These are phyloP conservation scores for Venturia aucupariae DNA, from an alignment of 2,329 filamentous ascomycete species.

Conservation along the genomic window DNA sequence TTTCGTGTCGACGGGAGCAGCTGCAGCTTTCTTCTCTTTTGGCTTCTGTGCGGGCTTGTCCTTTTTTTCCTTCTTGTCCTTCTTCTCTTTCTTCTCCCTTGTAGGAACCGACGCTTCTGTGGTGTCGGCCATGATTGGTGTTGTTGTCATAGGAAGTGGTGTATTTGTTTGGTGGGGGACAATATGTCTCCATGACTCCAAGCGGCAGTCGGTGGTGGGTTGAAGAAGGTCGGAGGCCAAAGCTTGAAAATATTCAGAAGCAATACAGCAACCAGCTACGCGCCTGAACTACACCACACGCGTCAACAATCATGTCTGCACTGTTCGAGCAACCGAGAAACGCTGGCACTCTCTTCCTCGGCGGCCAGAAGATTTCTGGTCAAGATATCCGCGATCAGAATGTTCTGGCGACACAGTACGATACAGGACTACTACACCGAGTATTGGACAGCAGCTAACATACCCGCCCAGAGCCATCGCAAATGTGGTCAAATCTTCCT, in stretches of 20 bases:
- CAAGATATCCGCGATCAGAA: slow-evolving; percentile 96
- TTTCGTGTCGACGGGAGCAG: slow-evolving; percentile 23
- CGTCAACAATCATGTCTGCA: slow-evolving; percentile 59
- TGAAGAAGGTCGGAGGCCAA: neutral
- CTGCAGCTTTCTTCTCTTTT: slow-evolving; percentile 44
- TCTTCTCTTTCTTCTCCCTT: slow-evolving; percentile 13
- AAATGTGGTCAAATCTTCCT: slow-evolving; percentile 98
- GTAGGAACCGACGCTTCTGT: neutral
- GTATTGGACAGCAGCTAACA: neutral
- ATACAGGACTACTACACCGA: neutral
- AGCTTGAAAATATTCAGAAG: neutral
- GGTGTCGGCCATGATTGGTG: slow-evolving; percentile 5
- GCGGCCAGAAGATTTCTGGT: slow-evolving; percentile 94
- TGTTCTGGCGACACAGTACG: slow-evolving; percentile 74
- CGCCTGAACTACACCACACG: neutral
- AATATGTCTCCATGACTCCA: neutral
- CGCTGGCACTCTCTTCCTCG: slow-evolving; percentile 87
- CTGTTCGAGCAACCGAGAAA: slow-evolving; percentile 95
- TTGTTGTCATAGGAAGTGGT: neutral
- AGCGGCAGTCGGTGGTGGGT: too few relatives aligned
- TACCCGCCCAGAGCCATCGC: slow-evolving; percentile 56
- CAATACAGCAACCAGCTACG: neutral
- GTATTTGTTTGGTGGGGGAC: neutral
- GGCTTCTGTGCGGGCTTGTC: slow-evolving; percentile 28
- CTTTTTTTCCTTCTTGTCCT: slow-evolving; percentile 17